These are phyloP conservation scores for Anethum foeniculum DNA, from an alignment of 140 eudicot species.

Conservation along the genomic window DNA sequence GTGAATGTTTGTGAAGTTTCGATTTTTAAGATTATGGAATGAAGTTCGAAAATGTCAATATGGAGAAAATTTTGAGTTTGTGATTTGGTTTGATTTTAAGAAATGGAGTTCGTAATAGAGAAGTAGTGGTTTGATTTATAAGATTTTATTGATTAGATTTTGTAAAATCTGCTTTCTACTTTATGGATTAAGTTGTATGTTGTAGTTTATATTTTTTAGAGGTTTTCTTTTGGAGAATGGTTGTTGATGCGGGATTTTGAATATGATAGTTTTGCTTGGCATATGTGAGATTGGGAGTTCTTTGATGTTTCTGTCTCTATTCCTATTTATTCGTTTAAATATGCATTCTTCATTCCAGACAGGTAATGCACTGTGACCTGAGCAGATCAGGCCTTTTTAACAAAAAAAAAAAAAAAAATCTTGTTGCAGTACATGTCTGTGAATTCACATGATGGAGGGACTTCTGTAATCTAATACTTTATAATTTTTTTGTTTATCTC, in stretches of 20 bases:
- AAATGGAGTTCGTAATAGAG: not conserved
- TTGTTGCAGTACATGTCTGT: not conserved
- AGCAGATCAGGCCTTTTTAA: not conserved
- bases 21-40: not conserved
- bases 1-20: not conserved
- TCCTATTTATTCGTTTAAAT: not conserved
- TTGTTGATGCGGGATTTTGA: not conserved
- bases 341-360: not conserved
- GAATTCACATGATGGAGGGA: not conserved
- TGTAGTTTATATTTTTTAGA: not conserved
- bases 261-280: not conserved
- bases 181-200: not conserved
- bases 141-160: not conserved
- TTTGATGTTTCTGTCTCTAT: not conserved
- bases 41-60: not conserved
- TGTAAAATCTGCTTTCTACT: not conserved
- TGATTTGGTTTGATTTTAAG: not conserved
- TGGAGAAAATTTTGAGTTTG: not conserved
- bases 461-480: not conserved
- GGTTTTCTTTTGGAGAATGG: not conserved
- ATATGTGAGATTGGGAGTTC: not conserved
- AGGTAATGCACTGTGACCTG: not conserved
- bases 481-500: not conserved
- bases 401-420: too few relatives aligned
- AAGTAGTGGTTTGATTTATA: not conserved